Conservation (phyloP, 208 protist species). For the Phytomonas sp. region DNA sequence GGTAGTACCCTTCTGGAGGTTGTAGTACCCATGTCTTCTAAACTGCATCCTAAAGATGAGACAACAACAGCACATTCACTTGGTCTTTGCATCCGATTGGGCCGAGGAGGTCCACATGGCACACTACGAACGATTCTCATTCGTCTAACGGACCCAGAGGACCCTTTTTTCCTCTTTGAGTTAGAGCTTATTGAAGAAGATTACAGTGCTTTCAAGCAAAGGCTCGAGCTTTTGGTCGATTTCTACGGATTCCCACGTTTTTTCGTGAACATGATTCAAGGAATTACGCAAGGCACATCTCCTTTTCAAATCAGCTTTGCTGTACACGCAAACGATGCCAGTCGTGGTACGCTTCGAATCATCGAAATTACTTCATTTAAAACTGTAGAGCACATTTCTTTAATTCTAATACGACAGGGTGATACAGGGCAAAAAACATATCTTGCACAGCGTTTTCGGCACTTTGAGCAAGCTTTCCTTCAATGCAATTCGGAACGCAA, state of each 20-base stretch:
- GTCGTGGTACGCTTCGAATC: slow-evolving; percentile 54
- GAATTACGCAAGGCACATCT: slow-evolving; percentile 28
- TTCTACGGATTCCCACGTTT: slow-evolving; percentile 74
- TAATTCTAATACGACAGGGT: slow-evolving; percentile 64
- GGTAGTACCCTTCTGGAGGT: no score
- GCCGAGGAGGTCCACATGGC: slow-evolving; percentile 27
- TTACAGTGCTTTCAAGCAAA: slow-evolving; percentile 72
- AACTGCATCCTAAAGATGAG: no score
- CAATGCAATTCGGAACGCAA: slow-evolving; percentile 13
- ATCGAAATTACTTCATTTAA: slow-evolving; percentile 67
- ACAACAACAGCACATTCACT: slow-evolving; percentile 8
- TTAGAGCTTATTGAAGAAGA: slow-evolving; percentile 78
- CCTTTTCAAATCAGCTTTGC: slow-evolving; percentile 46
- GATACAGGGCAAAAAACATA: slow-evolving; percentile 78
- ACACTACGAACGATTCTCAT: slow-evolving; percentile 39
- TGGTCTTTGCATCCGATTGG: slow-evolving; percentile 21
- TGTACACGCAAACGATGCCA: slow-evolving; percentile 12
- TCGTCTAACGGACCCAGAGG: slow-evolving; percentile 63
- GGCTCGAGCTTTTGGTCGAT: slow-evolving; percentile 73
- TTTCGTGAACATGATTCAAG: slow-evolving; percentile 58
- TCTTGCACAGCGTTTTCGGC: slow-evolving; percentile 73
- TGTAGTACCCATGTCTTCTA: no score
- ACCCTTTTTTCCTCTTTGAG: slow-evolving; percentile 83
- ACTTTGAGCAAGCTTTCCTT: slow-evolving; percentile 41
- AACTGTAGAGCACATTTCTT: slow-evolving; percentile 78